phyloP scores from a whole-genome alignment of 2,329 filamentous ascomycete species.

The Aschersonia sp. region DNA sequence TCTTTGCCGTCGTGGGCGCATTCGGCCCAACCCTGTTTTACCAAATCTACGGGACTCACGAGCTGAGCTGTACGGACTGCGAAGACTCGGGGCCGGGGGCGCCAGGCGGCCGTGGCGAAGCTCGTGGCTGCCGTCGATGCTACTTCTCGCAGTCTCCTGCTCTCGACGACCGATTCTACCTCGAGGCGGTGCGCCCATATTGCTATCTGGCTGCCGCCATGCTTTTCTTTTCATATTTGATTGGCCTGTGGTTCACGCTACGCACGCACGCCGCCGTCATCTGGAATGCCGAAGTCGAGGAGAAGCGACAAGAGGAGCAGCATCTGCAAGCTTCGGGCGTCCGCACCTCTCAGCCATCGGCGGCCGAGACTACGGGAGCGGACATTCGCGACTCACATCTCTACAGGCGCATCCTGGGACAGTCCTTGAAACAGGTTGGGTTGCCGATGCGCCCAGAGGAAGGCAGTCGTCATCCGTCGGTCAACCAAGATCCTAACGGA shows the following conservation, averaged over 20 bases:
- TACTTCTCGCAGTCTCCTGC: slow-evolving; percentile 84
- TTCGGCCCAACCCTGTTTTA: slow-evolving; percentile 96
- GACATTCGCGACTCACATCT: slow-evolving; percentile 79
- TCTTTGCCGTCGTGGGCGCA: slow-evolving; percentile 89
- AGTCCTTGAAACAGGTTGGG: slow-evolving; percentile 75
- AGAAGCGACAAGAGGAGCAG: slow-evolving; percentile 52
- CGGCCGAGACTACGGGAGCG: slow-evolving; percentile 33
- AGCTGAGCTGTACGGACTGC: slow-evolving; percentile 69
- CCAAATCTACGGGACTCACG: slow-evolving; percentile 95
- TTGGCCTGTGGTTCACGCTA: slow-evolving; percentile 89
- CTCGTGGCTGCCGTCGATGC: slow-evolving; percentile 75
- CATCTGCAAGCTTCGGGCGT: slow-evolving; percentile 18
- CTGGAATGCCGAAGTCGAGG: slow-evolving; percentile 75
- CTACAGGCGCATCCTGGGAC: slow-evolving; percentile 85
- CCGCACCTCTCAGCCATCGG: slow-evolving; percentile 20
- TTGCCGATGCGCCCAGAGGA: slow-evolving; percentile 40
- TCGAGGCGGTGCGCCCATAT: slow-evolving; percentile 82
- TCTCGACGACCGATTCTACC: slow-evolving; percentile 75
- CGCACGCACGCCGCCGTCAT: slow-evolving; percentile 93
- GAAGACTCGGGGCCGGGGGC: slow-evolving; percentile 26
- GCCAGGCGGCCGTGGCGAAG: slow-evolving; percentile 18
- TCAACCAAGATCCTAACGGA: slow-evolving; percentile 20
- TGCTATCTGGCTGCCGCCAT: slow-evolving; percentile 77
- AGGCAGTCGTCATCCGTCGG: slow-evolving; percentile 23
- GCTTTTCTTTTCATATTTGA: slow-evolving; percentile 83